Evolutionary conservation across 2,329 filamentous ascomycete species (phyloP), one percentile per base, ranked within the genome.

Genomic region (Fusarium decemcellulare): DNA sequence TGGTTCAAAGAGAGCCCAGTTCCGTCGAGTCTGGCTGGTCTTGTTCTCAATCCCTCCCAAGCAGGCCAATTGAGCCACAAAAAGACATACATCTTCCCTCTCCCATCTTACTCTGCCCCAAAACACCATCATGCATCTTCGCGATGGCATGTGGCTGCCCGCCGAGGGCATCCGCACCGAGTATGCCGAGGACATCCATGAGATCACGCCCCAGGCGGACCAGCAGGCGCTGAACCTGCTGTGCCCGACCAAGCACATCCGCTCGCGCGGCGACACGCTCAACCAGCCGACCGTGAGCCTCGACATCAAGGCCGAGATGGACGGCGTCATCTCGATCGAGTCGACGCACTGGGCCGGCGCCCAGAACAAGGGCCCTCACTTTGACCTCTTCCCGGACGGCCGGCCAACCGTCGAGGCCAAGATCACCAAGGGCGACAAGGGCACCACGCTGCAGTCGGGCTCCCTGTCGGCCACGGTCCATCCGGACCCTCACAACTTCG

Each of bases 101-200:
- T n/a, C 5, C 11, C 12, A 11, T 11, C 16, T 12, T 43, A 16
- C 7, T 32, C 23, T 12, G n/a, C 30, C 15, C 23, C 18, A 23
- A n/a, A 15, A 36, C 51, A 63, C 30, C 65, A 72, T 27, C 53
- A 80, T 80, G 64, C 77, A 74, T 60, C 76, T 81, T 47, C 76
- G 79, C 11, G 77, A 81, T 77, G 79, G 79, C 39, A 80, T 91
- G 90, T 92, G 90, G 90, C 81, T 91, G 51, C 83, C 86, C 43
- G 88, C 86, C 60, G 86, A 89, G 77, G 87, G 85, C 65, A 85
- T 90, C 75, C 82, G 83, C 52, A 83, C 90, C 29, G 88, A 91
- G 74, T 91, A 91, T 71, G 90, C 90, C 36, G 90, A 92, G 77
- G 89, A 92, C 65, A 82, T 92, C 15, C 86, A 86, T 70, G 82